Percentiles rank a stretch among this genome's conserved stretches.
Evolutionary conservation across 805 yeast genomes (phyloP).

Genomic region (Nakazawaea siamensis): DNA sequence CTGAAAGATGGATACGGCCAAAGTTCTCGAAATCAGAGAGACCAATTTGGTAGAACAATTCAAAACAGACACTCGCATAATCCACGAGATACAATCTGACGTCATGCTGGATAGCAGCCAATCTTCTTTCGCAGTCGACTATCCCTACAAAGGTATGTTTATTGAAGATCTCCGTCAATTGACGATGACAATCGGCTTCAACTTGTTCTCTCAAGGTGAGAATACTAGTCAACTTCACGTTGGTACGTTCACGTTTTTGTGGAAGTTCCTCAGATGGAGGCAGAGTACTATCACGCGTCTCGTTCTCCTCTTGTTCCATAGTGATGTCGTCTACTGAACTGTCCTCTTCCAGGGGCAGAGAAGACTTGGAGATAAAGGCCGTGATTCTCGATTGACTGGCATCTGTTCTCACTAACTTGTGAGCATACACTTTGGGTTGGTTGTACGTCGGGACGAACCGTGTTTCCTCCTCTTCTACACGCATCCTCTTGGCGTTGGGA

Average conservation of each 20-base stretch:
- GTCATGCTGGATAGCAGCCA: constrained; percentile 81
- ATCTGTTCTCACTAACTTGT: constrained; percentile 66
- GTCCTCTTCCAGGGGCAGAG: background rate
- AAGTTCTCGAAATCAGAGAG: constrained; percentile 74
- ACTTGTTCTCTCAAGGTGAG: constrained; percentile 44
- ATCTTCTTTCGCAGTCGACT: constrained; percentile 60
- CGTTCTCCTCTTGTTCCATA: background rate
- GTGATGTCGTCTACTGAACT: background rate
- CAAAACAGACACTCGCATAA: constrained; percentile 59
- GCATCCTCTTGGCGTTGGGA: constrained; percentile 25
- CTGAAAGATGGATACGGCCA: constrained; percentile 43
- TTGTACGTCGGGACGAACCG: background rate
- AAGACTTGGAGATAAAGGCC: constrained; percentile 17
- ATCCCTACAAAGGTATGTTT: constrained; percentile 74
- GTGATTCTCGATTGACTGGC: constrained; percentile 51
- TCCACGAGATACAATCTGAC: constrained; percentile 73
- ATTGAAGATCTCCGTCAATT: constrained; percentile 59
- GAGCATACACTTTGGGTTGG: constrained; percentile 40
- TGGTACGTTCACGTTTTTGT: constrained; percentile 18
- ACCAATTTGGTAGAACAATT: constrained; percentile 76
- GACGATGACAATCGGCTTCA: constrained; percentile 34
- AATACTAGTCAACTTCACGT: constrained; percentile 52
- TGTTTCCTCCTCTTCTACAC: constrained; percentile 11
- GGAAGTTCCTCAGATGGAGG: background rate
- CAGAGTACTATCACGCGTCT: background rate